Evolutionary conservation across 805 yeast species (phyloP).

Genomic region (Tetrapisispora iriomotensis): DNA sequence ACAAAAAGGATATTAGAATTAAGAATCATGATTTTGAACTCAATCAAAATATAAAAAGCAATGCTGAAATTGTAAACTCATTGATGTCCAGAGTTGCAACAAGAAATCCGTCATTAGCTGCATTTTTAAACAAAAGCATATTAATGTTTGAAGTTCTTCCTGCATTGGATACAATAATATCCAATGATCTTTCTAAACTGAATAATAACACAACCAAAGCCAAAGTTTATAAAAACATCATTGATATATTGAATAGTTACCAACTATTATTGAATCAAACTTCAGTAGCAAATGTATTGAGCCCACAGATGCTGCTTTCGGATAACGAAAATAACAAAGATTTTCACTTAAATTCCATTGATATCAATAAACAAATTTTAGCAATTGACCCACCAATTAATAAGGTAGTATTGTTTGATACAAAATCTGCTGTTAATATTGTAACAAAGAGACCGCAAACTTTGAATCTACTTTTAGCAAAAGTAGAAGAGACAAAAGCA

Average conservation of each 20-base stretch:
- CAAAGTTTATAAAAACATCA: constrained; percentile 29
- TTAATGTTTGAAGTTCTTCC: constrained; percentile 30
- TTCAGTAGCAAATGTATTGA: not conserved
- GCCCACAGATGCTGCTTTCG: not conserved
- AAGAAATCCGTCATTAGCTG: constrained; percentile 7
- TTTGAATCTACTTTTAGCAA: constrained; percentile 19
- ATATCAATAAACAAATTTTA: constrained; percentile 9
- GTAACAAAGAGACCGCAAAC: constrained; percentile 18
- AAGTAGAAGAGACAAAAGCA: constrained; percentile 24
- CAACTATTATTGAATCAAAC: constrained; percentile 24
- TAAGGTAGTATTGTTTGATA: constrained; percentile 19
- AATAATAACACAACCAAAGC: constrained; percentile 19
- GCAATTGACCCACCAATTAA: constrained; percentile 24
- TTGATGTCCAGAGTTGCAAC: constrained; percentile 13
- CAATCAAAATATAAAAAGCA: constrained; percentile 23
- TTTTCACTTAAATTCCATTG: not conserved
- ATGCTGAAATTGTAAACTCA: constrained; percentile 23
- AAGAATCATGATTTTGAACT: constrained; percentile 25
- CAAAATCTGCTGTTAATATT: constrained; percentile 16
- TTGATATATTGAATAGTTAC: constrained; percentile 32
- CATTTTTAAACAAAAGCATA: constrained; percentile 14
- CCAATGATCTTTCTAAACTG: constrained; percentile 18
- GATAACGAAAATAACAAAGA: not conserved
- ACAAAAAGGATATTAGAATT: constrained; percentile 26
- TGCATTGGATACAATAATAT: constrained; percentile 24